Percentiles rank a stretch among this genome's conserved stretches.
Conservation (phyloP, 2,329 filamentous ascomycete species). For the Aspergillus neoniger region DNA sequence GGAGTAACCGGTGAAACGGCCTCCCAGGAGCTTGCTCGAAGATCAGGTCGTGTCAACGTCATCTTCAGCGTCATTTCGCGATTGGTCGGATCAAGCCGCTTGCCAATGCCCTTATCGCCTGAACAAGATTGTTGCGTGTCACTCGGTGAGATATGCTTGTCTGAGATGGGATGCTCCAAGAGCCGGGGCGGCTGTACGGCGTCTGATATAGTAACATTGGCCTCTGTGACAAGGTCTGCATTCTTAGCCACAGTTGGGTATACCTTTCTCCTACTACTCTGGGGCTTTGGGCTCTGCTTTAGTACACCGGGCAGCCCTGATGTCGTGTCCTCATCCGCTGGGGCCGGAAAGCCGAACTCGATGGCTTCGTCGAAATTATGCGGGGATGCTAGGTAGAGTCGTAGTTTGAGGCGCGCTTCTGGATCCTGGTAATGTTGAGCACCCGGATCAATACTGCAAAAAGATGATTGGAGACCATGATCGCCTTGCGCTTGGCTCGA, state of each 20-base stretch:
- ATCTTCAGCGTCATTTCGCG: conserved; percentile 95
- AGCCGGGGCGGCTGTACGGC: conserved; percentile 8
- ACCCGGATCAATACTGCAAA: conserved; percentile 64
- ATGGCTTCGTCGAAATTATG: conserved; percentile 96
- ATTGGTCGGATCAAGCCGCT: conserved; percentile 57
- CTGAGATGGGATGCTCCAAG: conserved; percentile 12
- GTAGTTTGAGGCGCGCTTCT: conserved; percentile 80
- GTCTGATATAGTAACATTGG: not conserved
- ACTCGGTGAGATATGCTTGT: conserved; percentile 19
- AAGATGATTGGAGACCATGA: conserved; percentile 55
- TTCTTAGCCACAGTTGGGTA: not conserved
- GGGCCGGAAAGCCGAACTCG: conserved; percentile 81
- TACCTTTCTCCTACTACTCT: not conserved
- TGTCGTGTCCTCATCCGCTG: conserved; percentile 39
- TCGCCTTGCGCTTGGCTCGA: conserved; percentile 53
- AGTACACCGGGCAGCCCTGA: not conserved
- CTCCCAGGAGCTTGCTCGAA: conserved; percentile 53
- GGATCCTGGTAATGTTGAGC: conserved; percentile 88
- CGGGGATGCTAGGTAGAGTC: conserved; percentile 81
- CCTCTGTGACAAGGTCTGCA: not conserved
- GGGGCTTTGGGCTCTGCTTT: not conserved
- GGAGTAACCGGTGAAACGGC: not conserved
- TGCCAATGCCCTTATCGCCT: conserved; percentile 42
- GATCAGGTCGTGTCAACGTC: conserved; percentile 87
- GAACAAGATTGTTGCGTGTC: conserved; percentile 20